Base-by-base conservation (phyloP, 2,329 filamentous ascomycete species). In the Ilyonectria mors-panacis region DNA sequence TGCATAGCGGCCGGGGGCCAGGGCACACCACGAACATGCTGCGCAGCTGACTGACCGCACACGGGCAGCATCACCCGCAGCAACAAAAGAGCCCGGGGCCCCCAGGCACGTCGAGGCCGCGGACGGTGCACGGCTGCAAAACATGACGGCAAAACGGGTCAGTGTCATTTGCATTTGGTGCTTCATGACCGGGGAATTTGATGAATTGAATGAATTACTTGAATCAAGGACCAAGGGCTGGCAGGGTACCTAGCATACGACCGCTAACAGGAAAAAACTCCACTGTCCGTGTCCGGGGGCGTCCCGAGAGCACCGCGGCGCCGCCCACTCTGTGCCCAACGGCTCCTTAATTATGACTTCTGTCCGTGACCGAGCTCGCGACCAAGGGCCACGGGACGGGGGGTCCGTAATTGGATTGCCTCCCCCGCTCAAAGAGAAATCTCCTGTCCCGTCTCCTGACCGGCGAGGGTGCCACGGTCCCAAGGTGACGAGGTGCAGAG, bases 391-490 rank as follows among this genome's bases (percentile, higher is more conserved):
- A 65, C 56, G 56, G 60, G 50, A 50, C 56, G 44, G 58, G 58
- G n/a, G 45, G 39, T 61, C 57, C 44, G 63, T 61, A 61, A 57
- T 65, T 65, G 63, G 57, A 47, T 39, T 35, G 44, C 19, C 39
- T 53, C 37, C 28, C 50, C 50, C 37, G n/a, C 21, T n/a, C 21
- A 39, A 30, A 42, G 39, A 33, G 56, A 53, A 65, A 51, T 59
- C 66, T 59, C 63, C 45, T 65, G 66, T 63, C 45, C 33, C 66
- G 39, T 68, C 66, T 63, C 63, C 58, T 63, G 63, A 68, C 66
- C 30, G 53, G 39, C 54, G 42, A 35, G 44, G 33, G 39, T 55
- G 28, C 33, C 51, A 51, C 51, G 51, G 7, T 19, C 50, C 39
- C 63, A 42, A 60, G 55, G 42, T 33, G 50, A 26, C 26, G 26